Conservation (phyloP, 768 basidiomycete species). For the Lactarius trivialis region DNA sequence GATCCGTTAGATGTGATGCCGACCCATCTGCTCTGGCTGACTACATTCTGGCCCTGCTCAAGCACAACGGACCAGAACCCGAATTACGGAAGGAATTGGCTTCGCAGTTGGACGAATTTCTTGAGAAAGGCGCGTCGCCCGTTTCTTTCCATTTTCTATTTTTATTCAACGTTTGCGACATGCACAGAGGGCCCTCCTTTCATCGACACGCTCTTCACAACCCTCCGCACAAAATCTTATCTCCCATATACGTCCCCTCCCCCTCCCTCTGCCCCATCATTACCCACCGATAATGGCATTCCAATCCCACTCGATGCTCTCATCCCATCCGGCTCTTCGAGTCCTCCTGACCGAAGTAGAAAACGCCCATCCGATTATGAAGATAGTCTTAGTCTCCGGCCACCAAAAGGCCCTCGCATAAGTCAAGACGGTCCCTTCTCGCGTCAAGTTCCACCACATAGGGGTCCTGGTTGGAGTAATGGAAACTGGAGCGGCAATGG, state of each 20-base stretch:
- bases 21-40: constrained; percentile 91
- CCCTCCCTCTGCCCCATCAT: constrained; percentile 31
- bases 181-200: constrained; percentile 60
- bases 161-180: constrained; percentile 6
- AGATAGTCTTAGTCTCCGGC: constrained; percentile 47
- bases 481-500: constrained; percentile 28
- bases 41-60: constrained; percentile 88
- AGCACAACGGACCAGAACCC: constrained; percentile 76
- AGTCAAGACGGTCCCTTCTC: constrained; percentile 60
- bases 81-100: constrained; percentile 78
- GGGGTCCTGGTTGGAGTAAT: constrained; percentile 31
- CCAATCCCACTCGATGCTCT: constrained; percentile 73
- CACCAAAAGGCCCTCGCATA: constrained; percentile 68
- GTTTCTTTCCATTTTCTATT: constrained; percentile 18
- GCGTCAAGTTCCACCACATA: constrained; percentile 50
- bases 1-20: constrained; percentile 74
- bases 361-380: constrained; percentile 64
- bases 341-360: constrained; percentile 47
- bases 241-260: constrained; percentile 56
- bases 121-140: constrained; percentile 68
- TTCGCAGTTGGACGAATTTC: constrained; percentile 81
- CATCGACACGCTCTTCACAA: constrained; percentile 79
- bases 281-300: constrained; percentile 55
- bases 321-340: constrained; percentile 37
- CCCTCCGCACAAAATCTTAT: constrained; percentile 80